Conservation (phyloP, 1,139 yeast genomes). For the Citeromyces hawaiiensis region DNA sequence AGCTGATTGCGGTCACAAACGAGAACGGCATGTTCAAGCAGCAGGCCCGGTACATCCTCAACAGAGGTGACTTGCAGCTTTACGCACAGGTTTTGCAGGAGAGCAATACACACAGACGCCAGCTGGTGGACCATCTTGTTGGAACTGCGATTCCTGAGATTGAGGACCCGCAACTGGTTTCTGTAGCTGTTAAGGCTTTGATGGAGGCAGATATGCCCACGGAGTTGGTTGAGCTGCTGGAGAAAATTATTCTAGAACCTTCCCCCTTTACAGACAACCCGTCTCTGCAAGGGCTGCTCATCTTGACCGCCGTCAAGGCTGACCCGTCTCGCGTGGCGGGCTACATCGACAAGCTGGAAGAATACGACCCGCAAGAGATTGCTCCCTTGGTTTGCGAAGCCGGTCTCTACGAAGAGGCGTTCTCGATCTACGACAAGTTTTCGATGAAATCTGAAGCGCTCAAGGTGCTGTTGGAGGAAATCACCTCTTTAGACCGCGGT, state of each 20-base stretch:
- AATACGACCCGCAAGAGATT: conserved; percentile 87
- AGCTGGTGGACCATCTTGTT: conserved; percentile 83
- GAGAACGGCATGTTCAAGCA: conserved; percentile 97
- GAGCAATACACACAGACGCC: conserved; percentile 80
- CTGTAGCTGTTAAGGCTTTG: conserved; percentile 91
- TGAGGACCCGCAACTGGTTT: conserved; percentile 90
- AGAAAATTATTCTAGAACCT: conserved; percentile 91
- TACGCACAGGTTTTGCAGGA: conserved; percentile 71
- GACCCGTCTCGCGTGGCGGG: conserved; percentile 76
- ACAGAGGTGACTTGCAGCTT: conserved; percentile 68
- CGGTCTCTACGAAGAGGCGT: conserved; percentile 86
- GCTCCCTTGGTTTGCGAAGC: conserved; percentile 88
- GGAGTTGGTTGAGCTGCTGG: conserved; percentile 87
- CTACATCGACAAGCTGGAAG: conserved; percentile 81
- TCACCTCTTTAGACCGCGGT: conserved; percentile 91
- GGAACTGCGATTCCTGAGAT: conserved; percentile 96
- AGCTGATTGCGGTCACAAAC: conserved; percentile 81
- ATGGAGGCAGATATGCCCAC: conserved; percentile 91
- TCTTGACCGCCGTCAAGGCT: conserved; percentile 91
- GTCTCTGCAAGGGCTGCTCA: conserved; percentile 82
- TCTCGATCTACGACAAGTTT: conserved; percentile 81
- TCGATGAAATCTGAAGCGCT: conserved; percentile 71
- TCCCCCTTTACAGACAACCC: conserved; percentile 94
- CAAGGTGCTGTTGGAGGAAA: conserved; percentile 82
- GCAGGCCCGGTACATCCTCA: conserved; percentile 88